Evolutionary conservation across 2,329 filamentous ascomycete genomes (phyloP), one percentile per base, ranked within the genome.

Genomic region (Trematosphaeria pertusa): DNA sequence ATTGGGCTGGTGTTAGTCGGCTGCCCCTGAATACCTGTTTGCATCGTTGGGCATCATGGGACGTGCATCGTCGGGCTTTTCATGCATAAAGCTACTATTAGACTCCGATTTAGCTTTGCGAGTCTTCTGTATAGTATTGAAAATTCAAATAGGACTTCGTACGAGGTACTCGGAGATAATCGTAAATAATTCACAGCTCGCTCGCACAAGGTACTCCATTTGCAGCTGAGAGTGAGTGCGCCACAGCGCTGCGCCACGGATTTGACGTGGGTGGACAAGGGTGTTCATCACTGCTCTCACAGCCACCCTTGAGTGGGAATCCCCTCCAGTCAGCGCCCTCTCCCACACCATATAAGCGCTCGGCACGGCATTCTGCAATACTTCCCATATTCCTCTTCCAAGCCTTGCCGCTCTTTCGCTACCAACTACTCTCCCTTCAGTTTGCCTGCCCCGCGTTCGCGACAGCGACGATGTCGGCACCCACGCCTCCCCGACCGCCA

Each of bases 401-500:
- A 33, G 31, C 26, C 24, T 34, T 21, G 34, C 34, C 33, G 3
- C 39, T 11, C 39, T 33, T 31, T 26, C 24, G 24, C 10, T 35
- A 7, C 32, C 36, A n/a, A 18, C 22, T 28, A 11, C 24, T 33
- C 33, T 22, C n/a, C 39, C 19, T 12, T 26, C 9, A 26, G n/a
- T 32, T 4, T 18, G 20, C 17, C 33, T 49, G 28, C 37, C 33
- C 31, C 48, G 43, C 46, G 32, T 40, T 31, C 42, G 31, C 43
- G 26, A 37, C 37, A 32, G 20, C 52, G 10, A 58, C 41, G 37
- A 72, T 71, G 67, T 59, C 67, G 37, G 62, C 59, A 42, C 67
- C 67, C 32, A 70, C 69, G n/a, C 67, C 67, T 41, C 69, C 69
- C 22, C 62, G 64, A 28, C 66, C 63, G 36, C 61, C 68, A n/a